These are phyloP conservation scores for Calycina herbarum DNA, from an alignment of 2,329 filamentous ascomycete genomes.

Conservation along the genomic window DNA sequence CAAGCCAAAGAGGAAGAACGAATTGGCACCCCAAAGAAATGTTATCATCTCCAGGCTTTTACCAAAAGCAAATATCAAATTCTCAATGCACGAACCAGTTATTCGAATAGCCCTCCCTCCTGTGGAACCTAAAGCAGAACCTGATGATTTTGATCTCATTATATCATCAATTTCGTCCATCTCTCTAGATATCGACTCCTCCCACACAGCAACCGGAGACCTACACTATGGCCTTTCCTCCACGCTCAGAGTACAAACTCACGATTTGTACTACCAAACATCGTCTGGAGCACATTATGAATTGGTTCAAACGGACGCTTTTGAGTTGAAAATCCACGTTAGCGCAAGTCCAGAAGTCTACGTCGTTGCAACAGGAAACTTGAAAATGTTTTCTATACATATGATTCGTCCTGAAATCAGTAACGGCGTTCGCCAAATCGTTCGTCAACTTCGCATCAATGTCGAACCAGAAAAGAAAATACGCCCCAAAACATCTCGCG, in stretches of 20 bases:
- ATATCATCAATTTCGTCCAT: slow-evolving; percentile 95
- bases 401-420: slow-evolving; percentile 92
- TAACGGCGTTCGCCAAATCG: slow-evolving; percentile 87
- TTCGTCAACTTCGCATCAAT: slow-evolving; percentile 75
- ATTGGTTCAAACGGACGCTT: slow-evolving; percentile 80
- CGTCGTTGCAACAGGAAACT: slow-evolving; percentile 74
- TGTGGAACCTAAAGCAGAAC: slow-evolving; percentile 61
- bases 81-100: slow-evolving; percentile 96
- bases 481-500: slow-evolving; percentile 49
- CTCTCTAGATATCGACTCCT: slow-evolving; percentile 90
- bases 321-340: slow-evolving; percentile 83
- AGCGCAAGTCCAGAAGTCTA: slow-evolving; percentile 83
- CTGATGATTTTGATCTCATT: slow-evolving; percentile 89
- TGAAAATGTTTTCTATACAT: slow-evolving; percentile 86
- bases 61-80: slow-evolving; percentile 90
- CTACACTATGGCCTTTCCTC: slow-evolving; percentile 84
- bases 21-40: slow-evolving; percentile 54
- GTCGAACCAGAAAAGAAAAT: slow-evolving; percentile 62
- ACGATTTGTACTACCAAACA: slow-evolving; percentile 93
- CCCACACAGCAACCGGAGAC: slow-evolving; percentile 83
- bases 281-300: slow-evolving; percentile 80
- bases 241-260: slow-evolving; percentile 78
- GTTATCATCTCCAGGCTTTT: slow-evolving; percentile 84
- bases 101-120: slow-evolving; percentile 85
- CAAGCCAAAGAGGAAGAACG: slow-evolving; percentile 45